Evolutionary conservation across 2,329 filamentous ascomycete species (phyloP), one percentile per base, ranked within the genome.

Genomic region (Diaporthe citrichinensis): DNA sequence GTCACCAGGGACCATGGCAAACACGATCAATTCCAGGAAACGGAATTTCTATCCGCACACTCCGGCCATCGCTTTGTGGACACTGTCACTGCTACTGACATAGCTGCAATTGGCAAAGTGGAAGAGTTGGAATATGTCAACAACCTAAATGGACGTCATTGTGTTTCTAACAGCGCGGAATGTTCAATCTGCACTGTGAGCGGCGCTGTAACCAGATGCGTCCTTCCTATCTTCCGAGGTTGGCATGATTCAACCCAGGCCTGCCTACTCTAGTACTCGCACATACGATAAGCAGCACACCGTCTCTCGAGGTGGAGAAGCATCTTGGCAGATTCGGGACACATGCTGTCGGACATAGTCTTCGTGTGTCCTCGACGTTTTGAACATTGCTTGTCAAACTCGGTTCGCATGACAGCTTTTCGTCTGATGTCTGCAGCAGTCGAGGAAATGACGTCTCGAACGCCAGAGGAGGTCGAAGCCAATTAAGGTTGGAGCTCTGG

Each of bases 401-500:
- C 34, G 58, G 58, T 12, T 55, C 58, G 46, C 36, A 28, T 57
- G 58, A 65, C 58, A 34, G 46, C 46, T 55, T 65, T 41, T 65
- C 71, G 28, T 55, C 46, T 23, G 58, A 65, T 44, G 58, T 57
- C 44, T 49, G 62, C 71, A 39, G 44, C n/a, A 41, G 17, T 15
- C n/a, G 25, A 25, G 71, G 10, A 28, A 28, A 53, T 53, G 71
- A 62, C 71, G 58, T 73, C 71, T 44, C 58, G 46, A 36, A 41
- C 34, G 6, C 25, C 36, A 39, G 14, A 46, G 65, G 3, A 41
- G 49, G 46, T 28, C 17, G 49, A 69, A 23, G 65, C 65, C 65
- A 69, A 69, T 69, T 73, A 73, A 55, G 61, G 71, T 73, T 73
- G 71, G 71, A 73, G 71, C 58, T 73, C 58, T 73, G 39, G 71